phyloP scores from a whole-genome alignment of 2,329 filamentous ascomycete species.

The Alternaria sp. region DNA sequence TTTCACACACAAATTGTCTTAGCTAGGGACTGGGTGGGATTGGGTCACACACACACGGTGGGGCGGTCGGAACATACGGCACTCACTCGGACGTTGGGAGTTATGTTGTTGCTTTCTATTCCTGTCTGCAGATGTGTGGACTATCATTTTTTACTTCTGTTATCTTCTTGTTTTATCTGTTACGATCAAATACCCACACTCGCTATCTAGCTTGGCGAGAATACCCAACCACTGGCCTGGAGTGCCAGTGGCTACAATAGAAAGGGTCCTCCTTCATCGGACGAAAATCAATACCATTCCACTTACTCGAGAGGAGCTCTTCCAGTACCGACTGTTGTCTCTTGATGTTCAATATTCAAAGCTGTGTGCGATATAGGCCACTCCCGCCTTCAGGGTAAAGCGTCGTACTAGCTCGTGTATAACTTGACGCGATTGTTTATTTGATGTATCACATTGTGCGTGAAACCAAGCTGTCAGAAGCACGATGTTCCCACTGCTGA shows the following conservation, averaged over 20 bases:
- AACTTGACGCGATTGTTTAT: background rate
- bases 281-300: slow-evolving; percentile 43
- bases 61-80: slow-evolving; percentile 31
- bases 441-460: slow-evolving; percentile 1
- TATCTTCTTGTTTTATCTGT: slow-evolving; percentile 16
- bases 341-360: background rate
- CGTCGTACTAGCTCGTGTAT: background rate
- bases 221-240: slow-evolving; percentile 32
- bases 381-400: background rate
- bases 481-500: slow-evolving; percentile 1
- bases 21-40: slow-evolving; percentile 34
- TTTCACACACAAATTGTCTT: slow-evolving; percentile 46
- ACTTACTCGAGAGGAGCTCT: background rate
- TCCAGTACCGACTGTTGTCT: background rate
- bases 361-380: background rate
- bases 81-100: slow-evolving; percentile 15
- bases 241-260: slow-evolving; percentile 38
- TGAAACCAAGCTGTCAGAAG: slow-evolving; percentile 17
- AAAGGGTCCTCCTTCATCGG: slow-evolving; percentile 50
- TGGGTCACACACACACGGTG: slow-evolving; percentile 34
- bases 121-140: slow-evolving; percentile 20
- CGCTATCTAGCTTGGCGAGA: slow-evolving; percentile 34
- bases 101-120: slow-evolving; percentile 17
- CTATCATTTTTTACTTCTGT: slow-evolving; percentile 13
- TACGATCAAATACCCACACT: slow-evolving; percentile 37